phyloP scores from a whole-genome alignment of 2,329 filamentous ascomycete species.

The Microcera coccophila region DNA sequence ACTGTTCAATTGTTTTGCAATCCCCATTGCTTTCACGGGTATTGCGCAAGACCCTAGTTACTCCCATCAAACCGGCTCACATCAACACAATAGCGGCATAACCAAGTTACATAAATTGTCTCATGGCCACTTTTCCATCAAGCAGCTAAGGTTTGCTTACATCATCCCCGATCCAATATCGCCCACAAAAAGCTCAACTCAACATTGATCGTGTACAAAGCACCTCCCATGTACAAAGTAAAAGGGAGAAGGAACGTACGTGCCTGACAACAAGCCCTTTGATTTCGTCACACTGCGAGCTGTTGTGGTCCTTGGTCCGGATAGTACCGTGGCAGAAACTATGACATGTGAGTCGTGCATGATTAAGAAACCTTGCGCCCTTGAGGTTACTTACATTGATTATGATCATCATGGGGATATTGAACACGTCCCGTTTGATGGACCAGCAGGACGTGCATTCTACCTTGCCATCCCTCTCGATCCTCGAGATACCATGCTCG shows the following conservation, averaged over 20 bases:
- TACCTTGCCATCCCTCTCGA: conserved; percentile 85
- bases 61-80: not conserved
- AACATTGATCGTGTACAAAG: conserved; percentile 10
- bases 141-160: conserved; percentile 6
- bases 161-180: conserved; percentile 9
- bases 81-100: conserved; percentile 4
- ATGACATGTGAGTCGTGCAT: conserved; percentile 4
- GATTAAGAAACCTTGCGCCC: not conserved
- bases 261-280: conserved; percentile 6
- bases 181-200: not conserved
- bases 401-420: conserved; percentile 97
- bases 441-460: conserved; percentile 97
- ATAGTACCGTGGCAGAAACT: conserved; percentile 60
- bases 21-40: conserved; percentile 16
- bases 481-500: conserved; percentile 73
- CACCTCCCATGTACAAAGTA: conserved; percentile 17
- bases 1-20: conserved; percentile 14
- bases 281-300: conserved; percentile 45
- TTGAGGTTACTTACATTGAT: conserved; percentile 74
- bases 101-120: conserved; percentile 10
- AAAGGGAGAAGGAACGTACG: conserved; percentile 24
- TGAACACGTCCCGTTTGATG: conserved; percentile 93
- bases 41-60: conserved; percentile 19
- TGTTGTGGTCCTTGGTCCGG: conserved; percentile 54
- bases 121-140: conserved; percentile 11